phyloP scores from a whole-genome alignment of 2,329 filamentous ascomycete species.

The Talaromyces sp. region DNA sequence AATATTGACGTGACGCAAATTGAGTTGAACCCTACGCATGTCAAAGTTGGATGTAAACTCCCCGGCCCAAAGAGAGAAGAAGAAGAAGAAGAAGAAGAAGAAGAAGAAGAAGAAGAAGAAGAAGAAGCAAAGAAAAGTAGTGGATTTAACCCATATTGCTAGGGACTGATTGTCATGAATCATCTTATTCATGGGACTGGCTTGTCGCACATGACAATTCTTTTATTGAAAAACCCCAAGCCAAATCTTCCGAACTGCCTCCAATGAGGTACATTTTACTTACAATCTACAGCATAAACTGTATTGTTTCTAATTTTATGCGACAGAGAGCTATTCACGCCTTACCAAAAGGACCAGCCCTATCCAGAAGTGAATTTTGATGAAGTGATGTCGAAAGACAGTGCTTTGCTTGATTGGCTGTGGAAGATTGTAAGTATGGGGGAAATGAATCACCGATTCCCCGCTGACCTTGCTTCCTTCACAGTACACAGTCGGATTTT shows the following conservation, averaged over 20 bases:
- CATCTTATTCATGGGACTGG: constrained; percentile 68
- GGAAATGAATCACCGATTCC: neutral
- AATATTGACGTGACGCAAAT: constrained; percentile 48
- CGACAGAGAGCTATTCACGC: neutral
- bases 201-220: constrained; percentile 51
- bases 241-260: constrained; percentile 13
- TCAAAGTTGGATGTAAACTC: constrained; percentile 56
- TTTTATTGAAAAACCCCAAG: constrained; percentile 28
- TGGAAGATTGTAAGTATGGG: constrained; percentile 57
- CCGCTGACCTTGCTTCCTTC: neutral
- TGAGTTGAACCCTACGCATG: constrained; percentile 22
- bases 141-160: too few species aligned
- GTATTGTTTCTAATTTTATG: neutral
- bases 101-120: too few species aligned
- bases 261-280: neutral
- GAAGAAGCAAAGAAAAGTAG: too few species aligned
- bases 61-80: neutral
- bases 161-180: constrained; percentile 73
- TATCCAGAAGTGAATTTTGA: constrained; percentile 65
- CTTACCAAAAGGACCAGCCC: constrained; percentile 18
- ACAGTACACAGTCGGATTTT: constrained; percentile 62
- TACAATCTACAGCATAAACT: neutral
- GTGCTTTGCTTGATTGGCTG: constrained; percentile 64
- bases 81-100: neutral
- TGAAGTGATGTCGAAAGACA: constrained; percentile 61